Evolutionary conservation across 208 protist species (phyloP), one percentile per base, ranked within the genome.

Genomic region (Leishmania turanica): DNA sequence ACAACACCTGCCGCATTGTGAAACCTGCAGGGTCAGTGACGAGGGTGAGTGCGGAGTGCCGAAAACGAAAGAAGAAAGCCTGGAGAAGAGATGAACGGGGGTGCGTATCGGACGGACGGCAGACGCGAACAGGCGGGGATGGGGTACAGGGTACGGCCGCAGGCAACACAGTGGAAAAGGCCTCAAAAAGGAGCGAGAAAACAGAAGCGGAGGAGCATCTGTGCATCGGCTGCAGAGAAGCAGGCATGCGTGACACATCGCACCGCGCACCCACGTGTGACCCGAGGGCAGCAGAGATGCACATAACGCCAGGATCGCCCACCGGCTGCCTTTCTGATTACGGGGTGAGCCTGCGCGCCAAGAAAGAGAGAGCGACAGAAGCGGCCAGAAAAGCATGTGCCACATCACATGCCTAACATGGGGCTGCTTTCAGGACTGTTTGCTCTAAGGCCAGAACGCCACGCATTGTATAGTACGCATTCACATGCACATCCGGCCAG

Each of bases 341-440:
- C 7, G 42, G 24, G 27, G 42, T 15, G 7, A 24, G 21, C 68
- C 68, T 27, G 42, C 11, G 53, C 37, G 6, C 65, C 37, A 45
- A 47, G 34, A 47, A 40, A 70, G 65, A 70, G 64, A 68, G 64
- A 68, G 5, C 31, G 65, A 70, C 37, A 47, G 68, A 45, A 72
- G 40, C 17, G 42, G 68, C 5, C 68, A 72, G 19, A n/a, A 47
- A 72, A 27, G 27, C 5, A 15, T 15, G 5, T 21, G 42, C 68
- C 34, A 45, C 8, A 11, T 34, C 40, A 11, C 37, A 21, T 31
- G 19, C 24, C 17, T 47, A 45, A 19, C 68, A 51, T 5, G 53
- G 3, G 24, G 3, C 11, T 51, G 17, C 7, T 53, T n/a, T 37
- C 68, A 72, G 21, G 13, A 7, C 5, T 72, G 21, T 51, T 45